phyloP scores from a whole-genome alignment of 176 grass and related monocot species.

The Rhipidocladum racemiflorum region DNA sequence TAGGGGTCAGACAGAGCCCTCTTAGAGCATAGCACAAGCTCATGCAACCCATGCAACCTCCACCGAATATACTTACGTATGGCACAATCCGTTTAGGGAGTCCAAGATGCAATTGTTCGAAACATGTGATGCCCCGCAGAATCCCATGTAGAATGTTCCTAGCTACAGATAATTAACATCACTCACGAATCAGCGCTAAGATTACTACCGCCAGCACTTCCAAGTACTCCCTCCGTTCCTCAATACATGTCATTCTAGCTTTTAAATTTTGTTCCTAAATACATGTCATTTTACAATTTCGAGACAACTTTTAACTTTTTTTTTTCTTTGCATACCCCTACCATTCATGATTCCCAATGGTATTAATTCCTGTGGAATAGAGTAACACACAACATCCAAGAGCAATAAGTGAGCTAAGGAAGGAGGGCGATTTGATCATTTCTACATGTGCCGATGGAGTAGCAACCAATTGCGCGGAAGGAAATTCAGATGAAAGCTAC shows the following conservation, averaged over 20 bases:
- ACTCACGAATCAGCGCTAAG: background rate
- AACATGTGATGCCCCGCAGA: background rate
- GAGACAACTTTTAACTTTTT: no score
- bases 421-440: no score
- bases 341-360: no score
- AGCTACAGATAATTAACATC: background rate
- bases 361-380: no score
- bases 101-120: background rate
- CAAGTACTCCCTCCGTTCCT: no score
- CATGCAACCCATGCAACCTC: constrained; percentile 4
- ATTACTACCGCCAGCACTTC: background rate
- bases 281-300: no score
- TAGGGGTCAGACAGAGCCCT: background rate
- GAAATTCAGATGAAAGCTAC: background rate
- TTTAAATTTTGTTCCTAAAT: no score
- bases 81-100: background rate
- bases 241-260: no score
- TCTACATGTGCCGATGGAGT: no score
- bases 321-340: no score
- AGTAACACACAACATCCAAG: no score
- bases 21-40: background rate
- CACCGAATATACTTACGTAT: background rate
- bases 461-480: background rate
- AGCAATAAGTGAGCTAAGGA: no score
- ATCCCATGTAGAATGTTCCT: background rate